Conservation (phyloP, 1,139 yeast species). For the Kazachstania sp. region DNA sequence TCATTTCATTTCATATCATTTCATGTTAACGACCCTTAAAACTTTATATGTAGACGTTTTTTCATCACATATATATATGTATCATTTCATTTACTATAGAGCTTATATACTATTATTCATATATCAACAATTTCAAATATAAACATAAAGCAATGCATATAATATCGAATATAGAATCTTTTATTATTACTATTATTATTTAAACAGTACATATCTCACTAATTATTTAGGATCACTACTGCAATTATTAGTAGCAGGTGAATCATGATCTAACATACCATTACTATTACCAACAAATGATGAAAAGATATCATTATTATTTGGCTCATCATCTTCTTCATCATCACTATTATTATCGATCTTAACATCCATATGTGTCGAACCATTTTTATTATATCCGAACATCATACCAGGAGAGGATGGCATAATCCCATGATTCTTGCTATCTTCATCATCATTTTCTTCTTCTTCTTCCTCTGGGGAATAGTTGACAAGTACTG, state of each 20-base stretch:
- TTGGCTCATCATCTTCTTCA: conserved; percentile 1
- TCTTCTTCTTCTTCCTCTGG: conserved; percentile 6
- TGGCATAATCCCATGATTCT: conserved; percentile 24
- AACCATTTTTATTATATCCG: conserved; percentile 10
- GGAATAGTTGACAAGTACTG: conserved; percentile 8
- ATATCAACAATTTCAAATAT: not conserved
- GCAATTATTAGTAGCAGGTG: conserved; percentile 7
- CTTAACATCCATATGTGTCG: too few species aligned
- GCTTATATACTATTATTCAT: not conserved
- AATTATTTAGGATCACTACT: not conserved
- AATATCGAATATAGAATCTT: not conserved
- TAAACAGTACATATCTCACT: not conserved
- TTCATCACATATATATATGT: not conserved
- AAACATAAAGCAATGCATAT: too few species aligned
- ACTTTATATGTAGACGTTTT: not conserved
- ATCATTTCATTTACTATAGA: not conserved
- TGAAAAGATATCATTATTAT: conserved; percentile 11
- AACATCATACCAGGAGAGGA: conserved; percentile 30
- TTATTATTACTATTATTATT: not conserved
- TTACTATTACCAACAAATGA: conserved; percentile 7
- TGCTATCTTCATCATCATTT: conserved; percentile 9
- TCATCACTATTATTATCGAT: too few species aligned
- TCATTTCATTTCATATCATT: not conserved
- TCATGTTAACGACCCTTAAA: too few species aligned
- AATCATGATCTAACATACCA: conserved; percentile 4